Percentiles rank a stretch among this genome's conserved stretches.
Evolutionary conservation across 2,329 filamentous ascomycete genomes (phyloP).

Genomic region (Anthostomella pinea): DNA sequence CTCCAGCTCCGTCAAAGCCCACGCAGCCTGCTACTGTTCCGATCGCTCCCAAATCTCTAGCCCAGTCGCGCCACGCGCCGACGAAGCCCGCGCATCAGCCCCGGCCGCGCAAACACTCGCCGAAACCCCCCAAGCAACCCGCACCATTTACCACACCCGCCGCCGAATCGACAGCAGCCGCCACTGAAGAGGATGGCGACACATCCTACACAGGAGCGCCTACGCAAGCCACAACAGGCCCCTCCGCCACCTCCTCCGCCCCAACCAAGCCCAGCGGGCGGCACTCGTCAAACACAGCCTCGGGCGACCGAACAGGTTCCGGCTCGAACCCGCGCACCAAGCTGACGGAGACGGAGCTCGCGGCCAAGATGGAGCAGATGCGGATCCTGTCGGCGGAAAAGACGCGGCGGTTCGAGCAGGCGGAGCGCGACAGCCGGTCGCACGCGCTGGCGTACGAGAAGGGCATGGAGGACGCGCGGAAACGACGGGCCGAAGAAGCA

Average conservation of each 20-base stretch:
- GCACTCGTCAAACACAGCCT: conserved; percentile 35
- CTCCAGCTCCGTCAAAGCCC: conserved; percentile 11
- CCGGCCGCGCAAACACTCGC: conserved; percentile 23
- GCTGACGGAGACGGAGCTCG: conserved; percentile 57
- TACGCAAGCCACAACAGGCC: too few species aligned
- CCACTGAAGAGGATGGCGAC: too few species aligned
- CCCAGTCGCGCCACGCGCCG: conserved; percentile 34
- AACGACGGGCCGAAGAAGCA: conserved; percentile 50
- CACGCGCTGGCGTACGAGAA: conserved; percentile 54
- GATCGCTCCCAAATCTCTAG: conserved; percentile 25
- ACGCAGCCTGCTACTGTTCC: conserved; percentile 11
- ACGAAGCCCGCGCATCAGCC: conserved; percentile 20
- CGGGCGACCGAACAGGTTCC: conserved; percentile 46
- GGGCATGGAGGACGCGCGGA: conserved; percentile 54
- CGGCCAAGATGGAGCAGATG: conserved; percentile 60
- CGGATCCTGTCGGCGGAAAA: conserved; percentile 57
- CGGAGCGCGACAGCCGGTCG: conserved; percentile 54
- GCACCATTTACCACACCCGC: conserved; percentile 6
- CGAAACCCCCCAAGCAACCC: conserved; percentile 14
- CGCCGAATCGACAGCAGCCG: conserved; percentile 8
- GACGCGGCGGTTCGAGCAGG: conserved; percentile 56
- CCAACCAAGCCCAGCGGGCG: conserved; percentile 19
- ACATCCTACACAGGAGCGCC: too few species aligned
- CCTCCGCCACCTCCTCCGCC: conserved; percentile 3
- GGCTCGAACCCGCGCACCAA: conserved; percentile 59